Conservation (phyloP, 352 stramenopile species). For the Pythium brachiatum region DNA sequence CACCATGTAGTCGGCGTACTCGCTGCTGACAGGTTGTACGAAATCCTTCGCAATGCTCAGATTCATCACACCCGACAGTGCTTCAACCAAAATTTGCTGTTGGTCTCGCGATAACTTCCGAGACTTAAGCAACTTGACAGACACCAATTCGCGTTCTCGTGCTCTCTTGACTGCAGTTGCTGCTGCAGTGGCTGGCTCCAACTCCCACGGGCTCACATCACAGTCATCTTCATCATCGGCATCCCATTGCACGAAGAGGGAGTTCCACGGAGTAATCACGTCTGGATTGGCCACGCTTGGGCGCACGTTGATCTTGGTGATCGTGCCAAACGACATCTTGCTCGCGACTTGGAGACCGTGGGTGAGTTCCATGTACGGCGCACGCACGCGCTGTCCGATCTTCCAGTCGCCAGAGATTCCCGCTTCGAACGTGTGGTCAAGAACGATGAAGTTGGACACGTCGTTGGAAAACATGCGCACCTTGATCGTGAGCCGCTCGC, state of each 20-base stretch:
- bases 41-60: constrained; percentile 78
- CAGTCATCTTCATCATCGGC: constrained; percentile 66
- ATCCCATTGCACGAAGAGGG: constrained; percentile 69
- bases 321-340: constrained; percentile 63
- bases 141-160: constrained; percentile 34
- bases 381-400: constrained; percentile 70
- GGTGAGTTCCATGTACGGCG: constrained; percentile 70
- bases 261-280: constrained; percentile 70
- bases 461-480: constrained; percentile 76
- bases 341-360: constrained; percentile 54
- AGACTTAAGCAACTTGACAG: constrained; percentile 46
- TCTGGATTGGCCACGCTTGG: constrained; percentile 15
- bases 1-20: constrained; percentile 78
- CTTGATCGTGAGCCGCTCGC: constrained; percentile 59
- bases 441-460: constrained; percentile 79
- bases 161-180: constrained; percentile 42
- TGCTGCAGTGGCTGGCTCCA: constrained; percentile 45
- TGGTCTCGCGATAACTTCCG: constrained; percentile 49
- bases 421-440: constrained; percentile 80
- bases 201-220: constrained; percentile 75
- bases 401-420: constrained; percentile 71
- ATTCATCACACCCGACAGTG: constrained; percentile 59
- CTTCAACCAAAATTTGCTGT: constrained; percentile 45
- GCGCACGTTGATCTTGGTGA: constrained; percentile 35
- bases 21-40: constrained; percentile 68